phyloP scores from a whole-genome alignment of 2,329 filamentous ascomycete genomes.

The Trematosphaeria pertusa region DNA sequence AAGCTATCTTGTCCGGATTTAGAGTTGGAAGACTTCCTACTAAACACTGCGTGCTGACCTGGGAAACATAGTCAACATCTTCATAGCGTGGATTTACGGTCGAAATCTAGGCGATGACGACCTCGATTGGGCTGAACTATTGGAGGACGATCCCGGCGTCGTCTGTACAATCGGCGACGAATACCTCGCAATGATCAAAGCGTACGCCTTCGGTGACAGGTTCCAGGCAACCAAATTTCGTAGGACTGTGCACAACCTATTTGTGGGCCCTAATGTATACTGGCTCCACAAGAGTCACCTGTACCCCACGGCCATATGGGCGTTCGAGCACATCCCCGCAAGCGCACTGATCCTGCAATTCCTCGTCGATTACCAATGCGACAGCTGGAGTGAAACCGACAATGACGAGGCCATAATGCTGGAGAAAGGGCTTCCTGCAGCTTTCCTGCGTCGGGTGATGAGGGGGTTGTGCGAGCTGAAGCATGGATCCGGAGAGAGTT shows the following conservation, averaged over 20 bases:
- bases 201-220: conserved; percentile 11
- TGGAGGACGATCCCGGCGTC: too few species aligned
- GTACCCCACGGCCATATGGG: not conserved
- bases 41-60: too few species aligned
- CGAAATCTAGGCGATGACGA: too few species aligned
- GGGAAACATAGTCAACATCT: too few species aligned
- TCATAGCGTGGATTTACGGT: too few species aligned
- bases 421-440: not conserved
- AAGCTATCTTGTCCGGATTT: too few species aligned
- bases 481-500: not conserved
- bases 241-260: conserved; percentile 5
- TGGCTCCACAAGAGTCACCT: not conserved
- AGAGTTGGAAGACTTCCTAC: too few species aligned
- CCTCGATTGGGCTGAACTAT: too few species aligned
- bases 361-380: not conserved
- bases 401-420: not conserved
- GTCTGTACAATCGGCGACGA: too few species aligned
- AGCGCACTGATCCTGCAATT: not conserved
- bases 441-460: not conserved
- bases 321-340: not conserved
- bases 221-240: conserved; percentile 12
- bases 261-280: not conserved
- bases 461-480: not conserved
- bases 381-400: too few species aligned
- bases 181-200: not conserved